Conservation (phyloP, 768 basidiomycete species). For the Hemileccinum impolitum region DNA sequence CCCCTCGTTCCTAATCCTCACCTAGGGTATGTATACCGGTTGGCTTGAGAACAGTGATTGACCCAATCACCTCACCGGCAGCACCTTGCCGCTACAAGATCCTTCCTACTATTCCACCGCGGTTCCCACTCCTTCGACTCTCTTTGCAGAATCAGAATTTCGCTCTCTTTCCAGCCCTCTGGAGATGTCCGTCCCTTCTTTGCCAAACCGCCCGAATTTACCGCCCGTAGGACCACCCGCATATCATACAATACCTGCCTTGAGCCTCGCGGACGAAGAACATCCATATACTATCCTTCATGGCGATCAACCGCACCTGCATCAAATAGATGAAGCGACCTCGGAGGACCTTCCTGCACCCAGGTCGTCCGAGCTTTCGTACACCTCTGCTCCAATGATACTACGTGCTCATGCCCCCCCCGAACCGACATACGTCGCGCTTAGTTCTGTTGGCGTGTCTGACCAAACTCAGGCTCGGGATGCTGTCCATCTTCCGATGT, state of each 20-base stretch:
- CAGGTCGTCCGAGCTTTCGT: not conserved
- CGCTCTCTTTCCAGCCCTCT: not conserved
- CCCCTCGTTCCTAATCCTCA: not conserved
- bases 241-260: not conserved
- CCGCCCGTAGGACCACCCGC: not conserved
- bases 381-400: not conserved
- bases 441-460: not conserved
- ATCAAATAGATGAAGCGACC: not conserved
- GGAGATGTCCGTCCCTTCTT: not conserved
- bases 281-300: not conserved
- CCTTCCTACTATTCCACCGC: not conserved
- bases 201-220: not conserved
- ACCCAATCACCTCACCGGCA: not conserved
- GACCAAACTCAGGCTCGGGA: not conserved
- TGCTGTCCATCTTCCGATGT: not conserved
- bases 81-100: not conserved
- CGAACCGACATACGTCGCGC: not conserved
- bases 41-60: not conserved
- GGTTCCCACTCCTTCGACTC: not conserved
- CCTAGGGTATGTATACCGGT: slow-evolving; percentile 1
- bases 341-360: not conserved
- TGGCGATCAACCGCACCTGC: not conserved
- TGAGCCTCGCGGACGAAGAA: not conserved
- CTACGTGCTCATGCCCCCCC: not conserved
- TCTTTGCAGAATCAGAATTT: not conserved